Percentiles rank a stretch among this genome's conserved stretches.
These are phyloP conservation scores for Dalechampia spathulata DNA, from an alignment of 441 rosid genomes.

Conservation along the genomic window DNA sequence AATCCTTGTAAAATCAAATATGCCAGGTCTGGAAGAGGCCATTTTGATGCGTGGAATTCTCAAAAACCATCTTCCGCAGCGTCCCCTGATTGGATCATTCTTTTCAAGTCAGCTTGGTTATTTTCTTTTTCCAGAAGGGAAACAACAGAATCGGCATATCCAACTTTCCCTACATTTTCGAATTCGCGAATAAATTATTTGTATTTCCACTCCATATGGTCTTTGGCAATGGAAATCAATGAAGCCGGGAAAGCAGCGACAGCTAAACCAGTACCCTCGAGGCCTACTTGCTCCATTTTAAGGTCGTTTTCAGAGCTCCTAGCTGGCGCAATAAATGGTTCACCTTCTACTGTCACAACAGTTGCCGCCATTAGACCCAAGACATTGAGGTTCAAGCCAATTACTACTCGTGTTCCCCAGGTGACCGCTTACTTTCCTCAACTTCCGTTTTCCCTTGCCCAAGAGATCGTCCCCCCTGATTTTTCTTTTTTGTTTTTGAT, in stretches of 20 bases:
- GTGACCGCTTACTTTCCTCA: slow-evolving; percentile 24
- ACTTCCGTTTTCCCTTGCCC: slow-evolving; percentile 14
- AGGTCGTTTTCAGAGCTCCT: slow-evolving; percentile 71
- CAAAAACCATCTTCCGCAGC: too few species aligned
- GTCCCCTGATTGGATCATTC: too few species aligned
- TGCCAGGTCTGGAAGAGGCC: too few species aligned
- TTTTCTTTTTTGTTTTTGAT: slow-evolving; percentile 1
- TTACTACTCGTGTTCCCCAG: slow-evolving; percentile 31
- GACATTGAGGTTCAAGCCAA: slow-evolving; percentile 55
- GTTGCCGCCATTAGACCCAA: slow-evolving; percentile 69
- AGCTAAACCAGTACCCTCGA: slow-evolving; percentile 81
- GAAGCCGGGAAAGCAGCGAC: slow-evolving; percentile 56
- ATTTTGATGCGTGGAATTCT: too few species aligned
- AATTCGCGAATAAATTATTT: too few species aligned
- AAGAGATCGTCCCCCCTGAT: slow-evolving; percentile 14
- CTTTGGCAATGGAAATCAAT: slow-evolving; percentile 60
- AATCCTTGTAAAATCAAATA: too few species aligned
- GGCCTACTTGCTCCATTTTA: slow-evolving; percentile 56
- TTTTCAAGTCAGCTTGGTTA: too few species aligned
- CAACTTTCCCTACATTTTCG: too few species aligned
- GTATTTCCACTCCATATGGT: too few species aligned
- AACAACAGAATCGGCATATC: too few species aligned
- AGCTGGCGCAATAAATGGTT: slow-evolving; percentile 42
- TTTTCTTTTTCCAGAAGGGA: too few species aligned
- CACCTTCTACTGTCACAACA: slow-evolving; percentile 41